Base-by-base conservation (phyloP, 345 rosid genomes). In the Ricinus communis region DNA sequence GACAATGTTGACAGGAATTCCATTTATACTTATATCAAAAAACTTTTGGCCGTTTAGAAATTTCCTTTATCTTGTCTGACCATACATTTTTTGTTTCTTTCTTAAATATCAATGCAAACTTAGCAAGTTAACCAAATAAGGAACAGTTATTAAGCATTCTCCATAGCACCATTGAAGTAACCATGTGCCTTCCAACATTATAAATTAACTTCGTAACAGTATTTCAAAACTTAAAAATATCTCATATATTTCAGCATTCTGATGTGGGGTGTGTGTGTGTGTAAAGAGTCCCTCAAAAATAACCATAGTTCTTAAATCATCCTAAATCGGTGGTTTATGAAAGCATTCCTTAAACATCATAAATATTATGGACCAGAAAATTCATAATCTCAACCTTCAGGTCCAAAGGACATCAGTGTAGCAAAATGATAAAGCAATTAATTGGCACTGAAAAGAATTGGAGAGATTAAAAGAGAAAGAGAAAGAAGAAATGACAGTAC, bases 401-500 rank as follows among this genome's bases (percentile, higher is more conserved):
- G 5, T 63, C 53, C 33, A 63, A 38, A 4, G 4, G 43, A 8
- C 6, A 33, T 33, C 38, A 33, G 2, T 33, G n/a, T n/a, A n/a
- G n/a, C 25, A 64, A 65, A 16, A 28, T 19, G n/a, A 18, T 18
- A 33, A n/a, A 36, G 22, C 22, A n/a, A 13, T 19, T 31, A 59
- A 31, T 59, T 19, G 45, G 19, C 38, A 19, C 43, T 18, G 24
- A 33, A 59, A 59, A 59, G 5, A 16, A 18, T 30, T 19, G 27
- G n/a, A 27, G 14, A 33, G 14, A 46, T 22, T 6, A 21, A 24
- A 36, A 58, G 40, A 61, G 49, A 50, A 36, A 13, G n/a, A 51
- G 13, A 50, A 46, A 28, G 61, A 8, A 25, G 19, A 27, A 56
- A 30, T 25, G 38, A 56, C 25, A 25, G 16, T 55, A 77, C 81